phyloP scores from a whole-genome alignment of 2,329 filamentous ascomycete genomes.

The Alternaria brassicicola region DNA sequence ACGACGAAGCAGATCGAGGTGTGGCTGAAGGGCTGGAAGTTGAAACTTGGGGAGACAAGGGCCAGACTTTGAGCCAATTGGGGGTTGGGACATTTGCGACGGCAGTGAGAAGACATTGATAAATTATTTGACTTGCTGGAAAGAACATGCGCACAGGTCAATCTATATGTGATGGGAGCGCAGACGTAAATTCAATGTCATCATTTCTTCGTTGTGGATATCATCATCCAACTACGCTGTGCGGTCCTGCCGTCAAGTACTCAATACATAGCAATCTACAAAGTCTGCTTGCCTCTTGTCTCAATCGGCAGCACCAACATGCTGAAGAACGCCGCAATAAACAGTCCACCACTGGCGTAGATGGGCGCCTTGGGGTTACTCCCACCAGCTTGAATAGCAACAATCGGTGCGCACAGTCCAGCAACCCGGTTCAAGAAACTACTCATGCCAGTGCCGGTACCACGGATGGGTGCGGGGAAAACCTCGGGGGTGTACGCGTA shows the following conservation, averaged over 20 bases:
- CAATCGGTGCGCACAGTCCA: conserved; percentile 70
- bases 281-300: conserved; percentile 51
- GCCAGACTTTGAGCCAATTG: not conserved
- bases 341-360: conserved; percentile 52
- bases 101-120: no score
- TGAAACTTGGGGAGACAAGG: not conserved
- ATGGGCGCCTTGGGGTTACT: conserved; percentile 51
- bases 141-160: no score
- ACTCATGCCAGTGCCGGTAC: conserved; percentile 73
- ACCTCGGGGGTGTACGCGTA: conserved; percentile 80
- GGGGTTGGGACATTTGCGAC: no score
- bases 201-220: not conserved
- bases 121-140: no score
- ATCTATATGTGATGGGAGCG: no score
- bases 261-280: conserved; percentile 32
- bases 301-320: conserved; percentile 53
- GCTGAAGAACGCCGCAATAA: conserved; percentile 52
- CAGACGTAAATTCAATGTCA: no score
- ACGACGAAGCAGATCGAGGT: not conserved
- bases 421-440: conserved; percentile 73
- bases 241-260: not conserved
- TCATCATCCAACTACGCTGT: not conserved
- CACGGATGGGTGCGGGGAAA: conserved; percentile 73
- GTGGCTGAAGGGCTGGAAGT: not conserved
- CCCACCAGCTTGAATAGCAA: conserved; percentile 58